Evolutionary conservation across 2,329 filamentous ascomycete genomes (phyloP).

Genomic region (Xylariaceae sp.): DNA sequence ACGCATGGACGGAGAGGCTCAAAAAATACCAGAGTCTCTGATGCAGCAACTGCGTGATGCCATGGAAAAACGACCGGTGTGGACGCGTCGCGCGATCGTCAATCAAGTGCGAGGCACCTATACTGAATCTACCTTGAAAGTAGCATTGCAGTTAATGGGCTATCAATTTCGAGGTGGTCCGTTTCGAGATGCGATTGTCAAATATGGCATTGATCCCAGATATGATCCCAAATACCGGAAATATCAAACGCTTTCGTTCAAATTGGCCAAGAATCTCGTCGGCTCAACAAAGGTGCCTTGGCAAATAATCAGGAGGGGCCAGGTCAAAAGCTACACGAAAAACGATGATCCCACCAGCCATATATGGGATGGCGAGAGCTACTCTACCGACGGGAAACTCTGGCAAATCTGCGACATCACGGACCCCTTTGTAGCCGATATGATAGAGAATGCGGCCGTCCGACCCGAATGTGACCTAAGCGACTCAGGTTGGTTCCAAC

Average conservation of each 20-base stretch:
- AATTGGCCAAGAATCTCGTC: conserved; percentile 52
- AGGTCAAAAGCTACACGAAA: conserved; percentile 34
- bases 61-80: conserved; percentile 71
- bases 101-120: conserved; percentile 59
- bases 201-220: conserved; percentile 81
- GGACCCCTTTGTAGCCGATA: conserved; percentile 63
- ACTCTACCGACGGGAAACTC: conserved; percentile 75
- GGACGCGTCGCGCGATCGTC: conserved; percentile 75
- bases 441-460: conserved; percentile 60
- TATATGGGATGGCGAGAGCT: conserved; percentile 73
- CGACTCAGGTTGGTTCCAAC: conserved; percentile 77
- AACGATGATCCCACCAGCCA: conserved; percentile 52
- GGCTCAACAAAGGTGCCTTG: conserved; percentile 44
- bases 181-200: conserved; percentile 82
- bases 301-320: conserved; percentile 43
- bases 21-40: conserved; percentile 57
- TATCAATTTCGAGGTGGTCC: conserved; percentile 92
- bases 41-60: conserved; percentile 59
- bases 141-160: conserved; percentile 75
- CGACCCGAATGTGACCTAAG: conserved; percentile 52
- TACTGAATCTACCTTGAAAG: conserved; percentile 57
- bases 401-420: conserved; percentile 94
- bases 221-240: conserved; percentile 67
- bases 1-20: conserved; percentile 46
- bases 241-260: conserved; percentile 89